These are phyloP conservation scores for Rhizopus arrhizus DNA, from an alignment of 371 early-diverging fungal species.

Conservation along the genomic window DNA sequence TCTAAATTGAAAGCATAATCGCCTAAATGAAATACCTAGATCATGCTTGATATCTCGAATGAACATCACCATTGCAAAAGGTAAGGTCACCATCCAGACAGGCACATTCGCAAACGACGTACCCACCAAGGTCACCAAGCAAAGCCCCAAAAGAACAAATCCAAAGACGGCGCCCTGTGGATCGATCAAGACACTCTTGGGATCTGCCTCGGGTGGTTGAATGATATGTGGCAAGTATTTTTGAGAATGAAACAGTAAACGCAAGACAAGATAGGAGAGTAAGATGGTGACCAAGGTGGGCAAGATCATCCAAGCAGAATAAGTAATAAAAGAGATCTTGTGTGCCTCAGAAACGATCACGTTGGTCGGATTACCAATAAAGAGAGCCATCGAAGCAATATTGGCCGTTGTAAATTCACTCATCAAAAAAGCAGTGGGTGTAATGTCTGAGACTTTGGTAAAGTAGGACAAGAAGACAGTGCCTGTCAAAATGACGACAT, in stretches of 20 bases:
- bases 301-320: constrained; percentile 79
- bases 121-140: constrained; percentile 60
- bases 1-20: background rate
- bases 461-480: constrained; percentile 79
- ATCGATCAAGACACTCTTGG: constrained; percentile 57
- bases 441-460: constrained; percentile 62
- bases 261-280: constrained; percentile 56
- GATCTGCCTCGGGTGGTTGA: constrained; percentile 52
- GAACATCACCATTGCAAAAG: constrained; percentile 62
- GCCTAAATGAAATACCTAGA: constrained; percentile 19
- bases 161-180: constrained; percentile 64
- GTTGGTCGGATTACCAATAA: constrained; percentile 86
- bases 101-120: constrained; percentile 67
- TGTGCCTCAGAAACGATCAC: constrained; percentile 82
- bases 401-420: constrained; percentile 74
- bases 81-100: constrained; percentile 73
- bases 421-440: constrained; percentile 68
- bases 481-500: constrained; percentile 80
- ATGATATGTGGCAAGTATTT: constrained; percentile 54
- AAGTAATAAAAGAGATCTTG: constrained; percentile 68
- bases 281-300: constrained; percentile 67
- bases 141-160: constrained; percentile 46
- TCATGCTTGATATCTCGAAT: constrained; percentile 55
- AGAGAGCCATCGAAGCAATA: constrained; percentile 81
- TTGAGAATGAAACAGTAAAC: constrained; percentile 48